Base-by-base conservation (phyloP, 2,329 filamentous ascomycete genomes). In the Aureobasidium vineae region DNA sequence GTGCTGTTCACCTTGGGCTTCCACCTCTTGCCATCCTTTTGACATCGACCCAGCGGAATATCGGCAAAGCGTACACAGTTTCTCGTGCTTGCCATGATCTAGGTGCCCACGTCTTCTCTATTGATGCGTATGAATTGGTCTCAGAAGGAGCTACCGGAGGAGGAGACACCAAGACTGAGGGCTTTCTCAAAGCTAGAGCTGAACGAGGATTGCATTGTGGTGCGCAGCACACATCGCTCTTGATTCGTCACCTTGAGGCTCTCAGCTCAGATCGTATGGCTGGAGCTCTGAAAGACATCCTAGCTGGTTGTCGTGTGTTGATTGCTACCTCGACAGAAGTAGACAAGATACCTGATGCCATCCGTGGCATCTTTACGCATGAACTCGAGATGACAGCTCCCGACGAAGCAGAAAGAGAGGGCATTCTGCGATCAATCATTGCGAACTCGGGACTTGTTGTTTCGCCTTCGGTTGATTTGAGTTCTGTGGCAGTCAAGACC, bases 301-400 rank as follows among this genome's bases (percentile, higher is more conserved):
- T 97, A 26, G 83, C 86, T n/a, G 88, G 90, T 54, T 87, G 88
- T 3, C 84, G 95, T 65, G 91, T 98, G 2, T 79, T 99, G 28
- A 88, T 99, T 71, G 94, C 95, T 0, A 99, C 95, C 0, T 97
- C 94, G 0, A 97, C 92, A 7, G 94, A 98, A 71, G 88, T 97
- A 0, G 95, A 98, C 75, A 96, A 98, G 76, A 86, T 99, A 1
- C 91, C 94, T 0, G 93, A 97, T 72, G 90, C 90, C 0, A 88
- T 98, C 23, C 87, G 95, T 63, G 92, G 92, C 13, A 82, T 98
- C 2, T 98, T 99, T 76, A 97, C 92, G 0, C 94, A 99, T 73
- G 95, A 99, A 77, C 83, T 99, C 49, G 94, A 98, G 74, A 92
- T 99, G 86, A 86, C 83, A 52, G 95, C 95, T 0, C 95, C 95